phyloP scores from a whole-genome alignment of 2,329 filamentous ascomycete species.

The Akanthomyces lecanii region DNA sequence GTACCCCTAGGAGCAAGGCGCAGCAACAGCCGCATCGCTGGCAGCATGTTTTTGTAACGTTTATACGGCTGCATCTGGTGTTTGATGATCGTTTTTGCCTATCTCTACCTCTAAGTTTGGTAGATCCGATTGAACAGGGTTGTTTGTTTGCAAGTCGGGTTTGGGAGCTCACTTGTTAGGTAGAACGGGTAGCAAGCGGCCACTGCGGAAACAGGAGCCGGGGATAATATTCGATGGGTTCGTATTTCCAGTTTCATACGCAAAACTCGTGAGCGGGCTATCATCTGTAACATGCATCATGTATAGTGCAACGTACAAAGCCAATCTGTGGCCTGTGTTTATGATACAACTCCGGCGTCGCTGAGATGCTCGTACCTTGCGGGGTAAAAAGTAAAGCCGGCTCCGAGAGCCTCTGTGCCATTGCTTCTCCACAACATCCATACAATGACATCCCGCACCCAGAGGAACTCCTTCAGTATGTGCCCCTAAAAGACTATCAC shows the following conservation, averaged over 20 bases:
- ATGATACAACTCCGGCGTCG: no score
- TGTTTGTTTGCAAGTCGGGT: not conserved
- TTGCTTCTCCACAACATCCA: not conserved
- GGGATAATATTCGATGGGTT: not conserved
- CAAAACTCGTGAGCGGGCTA: no score
- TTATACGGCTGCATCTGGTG: not conserved
- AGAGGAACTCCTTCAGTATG: no score
- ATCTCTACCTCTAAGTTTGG: no score
- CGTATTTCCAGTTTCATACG: not conserved
- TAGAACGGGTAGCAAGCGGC: not conserved
- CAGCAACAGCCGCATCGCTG: not conserved
- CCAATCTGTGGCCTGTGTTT: no score
- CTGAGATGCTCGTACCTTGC: not conserved
- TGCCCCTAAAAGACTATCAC: not conserved
- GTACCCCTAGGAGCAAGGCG: not conserved
- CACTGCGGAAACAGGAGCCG: not conserved
- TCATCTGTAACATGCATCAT: no score
- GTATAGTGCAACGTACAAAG: no score
- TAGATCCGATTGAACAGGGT: not conserved
- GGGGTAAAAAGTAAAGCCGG: constrained; percentile 16
- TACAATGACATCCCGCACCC: not conserved
- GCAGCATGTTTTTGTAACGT: no score
- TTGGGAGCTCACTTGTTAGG: not conserved
- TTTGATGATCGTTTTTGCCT: not conserved
- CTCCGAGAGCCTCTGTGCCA: not conserved